Conservation (phyloP, 2,329 filamentous ascomycete species). For the Colletotrichum cereale region DNA sequence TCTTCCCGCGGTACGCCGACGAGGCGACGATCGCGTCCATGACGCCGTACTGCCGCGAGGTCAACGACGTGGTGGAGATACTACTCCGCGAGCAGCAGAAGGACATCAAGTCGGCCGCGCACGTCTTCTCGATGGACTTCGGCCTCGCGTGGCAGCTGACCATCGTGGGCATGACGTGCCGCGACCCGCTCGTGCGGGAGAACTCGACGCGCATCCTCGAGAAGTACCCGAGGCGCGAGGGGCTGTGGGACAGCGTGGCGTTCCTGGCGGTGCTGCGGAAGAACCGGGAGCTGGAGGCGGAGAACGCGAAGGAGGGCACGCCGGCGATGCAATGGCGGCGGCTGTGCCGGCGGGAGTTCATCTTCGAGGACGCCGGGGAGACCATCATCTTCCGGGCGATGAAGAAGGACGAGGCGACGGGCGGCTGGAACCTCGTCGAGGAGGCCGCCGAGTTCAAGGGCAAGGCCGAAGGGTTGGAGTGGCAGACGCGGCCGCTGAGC, state of each 20-base stretch:
- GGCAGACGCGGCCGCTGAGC: constrained; percentile 53
- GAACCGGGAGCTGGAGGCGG: constrained; percentile 52
- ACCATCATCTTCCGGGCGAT: constrained; percentile 53
- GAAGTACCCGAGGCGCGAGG: constrained; percentile 57
- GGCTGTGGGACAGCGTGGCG: constrained; percentile 57
- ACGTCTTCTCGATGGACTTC: constrained; percentile 59
- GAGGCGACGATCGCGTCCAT: constrained; percentile 52
- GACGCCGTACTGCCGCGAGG: constrained; percentile 58
- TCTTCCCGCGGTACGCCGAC: constrained; percentile 54
- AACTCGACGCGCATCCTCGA: constrained; percentile 56
- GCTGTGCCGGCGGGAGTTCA: constrained; percentile 53
- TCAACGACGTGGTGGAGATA: constrained; percentile 53
- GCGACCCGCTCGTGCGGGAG: constrained; percentile 53
- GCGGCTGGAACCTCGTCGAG: constrained; percentile 54
- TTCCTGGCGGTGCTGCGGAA: constrained; percentile 55
- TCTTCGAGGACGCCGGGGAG: constrained; percentile 52
- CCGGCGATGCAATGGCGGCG: constrained; percentile 55
- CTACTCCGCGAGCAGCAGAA: constrained; percentile 48
- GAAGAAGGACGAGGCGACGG: constrained; percentile 48
- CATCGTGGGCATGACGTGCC: constrained; percentile 55
- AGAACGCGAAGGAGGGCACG: constrained; percentile 49
- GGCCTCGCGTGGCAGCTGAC: constrained; percentile 61
- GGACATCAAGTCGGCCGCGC: constrained; percentile 40
- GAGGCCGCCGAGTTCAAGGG: constrained; percentile 52
- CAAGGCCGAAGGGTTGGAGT: constrained; percentile 47